Base-by-base conservation (phyloP, 495 filamentous ascomycete genomes). In the Aspergillus incahuasiensis region DNA sequence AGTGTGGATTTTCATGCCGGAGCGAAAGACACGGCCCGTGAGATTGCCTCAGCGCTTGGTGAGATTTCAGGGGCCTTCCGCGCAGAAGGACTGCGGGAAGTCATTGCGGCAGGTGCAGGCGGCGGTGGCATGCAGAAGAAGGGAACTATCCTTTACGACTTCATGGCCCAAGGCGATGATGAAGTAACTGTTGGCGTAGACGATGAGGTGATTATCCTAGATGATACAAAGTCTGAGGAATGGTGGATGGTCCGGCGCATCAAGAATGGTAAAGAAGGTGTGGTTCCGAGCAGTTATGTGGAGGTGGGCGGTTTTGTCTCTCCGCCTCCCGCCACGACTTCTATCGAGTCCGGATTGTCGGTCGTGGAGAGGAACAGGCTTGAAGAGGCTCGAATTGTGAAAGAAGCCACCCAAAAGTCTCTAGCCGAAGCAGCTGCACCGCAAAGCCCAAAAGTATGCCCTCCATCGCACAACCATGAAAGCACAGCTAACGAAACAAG, bases 1-100 rank as follows among this genome's bases (percentile, higher is more conserved):
- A 96, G 91, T 63, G 73, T 96, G 47, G 94, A 99, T 69, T 92
- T 99, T 57, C 94, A 99, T 69, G 95, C 94, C 24, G 94, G 94
- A 16, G 90, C 94, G 11, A 99, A 97, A 68, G 92, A 97, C 68
- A 96, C 92, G 22, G 94, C 94, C 7, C 84, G 91, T 51, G 92
- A 97, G 68, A 97, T 99, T 63, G 86, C 95, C 12, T 77, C 83
- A 34, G 86, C 86, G 34, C 83, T 99, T 5, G 91, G 91, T 34
- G 94, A 99, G 65, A 80, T 99, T 20, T 84, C 91, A 6, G 95
- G 92, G 11, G 89, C 87, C 13, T 84, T 86, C 40, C 82, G 86
- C 59, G 90, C 89, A 9, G 89, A 89, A 64, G 94, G 94, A 5
- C 70, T 99, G 41, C 76, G 85, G 39, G 94, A 99, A 66, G 87